Evolutionary conservation across 768 basidiomycete genomes (phyloP), one percentile per base, ranked within the genome.

Genomic region (Mycena polygramma): DNA sequence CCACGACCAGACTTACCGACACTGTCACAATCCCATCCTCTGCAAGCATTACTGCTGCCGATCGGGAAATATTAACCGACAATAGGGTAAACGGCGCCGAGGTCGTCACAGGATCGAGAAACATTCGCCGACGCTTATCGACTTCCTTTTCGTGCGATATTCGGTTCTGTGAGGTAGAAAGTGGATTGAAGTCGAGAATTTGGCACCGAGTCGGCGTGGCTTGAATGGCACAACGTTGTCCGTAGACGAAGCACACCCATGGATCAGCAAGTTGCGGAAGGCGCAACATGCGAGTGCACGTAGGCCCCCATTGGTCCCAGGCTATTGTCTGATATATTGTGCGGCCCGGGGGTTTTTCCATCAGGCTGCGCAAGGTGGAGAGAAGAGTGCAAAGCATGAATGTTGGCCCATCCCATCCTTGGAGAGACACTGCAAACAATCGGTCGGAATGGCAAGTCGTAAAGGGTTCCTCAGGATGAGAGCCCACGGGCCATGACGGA

Each of bases 231-330:
- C 78, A 82, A 41, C 75, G 82, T 73, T 77, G 78, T 4, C 82
- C 82, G 30, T 82, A 79, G 19, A 79, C 69, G 63, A 78, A 81
- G 54, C 81, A 82, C 24, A 82, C 77, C 82, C 82, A 83, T 17
- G 58, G 71, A 7, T 79, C 78, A 22, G 78, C 78, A 17, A 77
- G 75, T 6, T 68, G 71, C 35, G 77, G 70, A 45, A 70, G 55
- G 36, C 43, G 68, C 30, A 81, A 24, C 74, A 82, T 78, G 49
- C 80, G 79, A 4, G 81, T 71, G 45, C 70, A 68, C 7, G 19
- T 22, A 1, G 80, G 79, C 20, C 82, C 81, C 82, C 82, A 83
- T n/a, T 58, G 37, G 4, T 61, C 45, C 82, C 82, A 83, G 6
- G 30, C 6, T 19, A 81, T 57, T 17, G 22, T 24, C 20, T 65